Conservation (phyloP, 192 early-diverging fungal species). For the Coemansia asiatica region DNA sequence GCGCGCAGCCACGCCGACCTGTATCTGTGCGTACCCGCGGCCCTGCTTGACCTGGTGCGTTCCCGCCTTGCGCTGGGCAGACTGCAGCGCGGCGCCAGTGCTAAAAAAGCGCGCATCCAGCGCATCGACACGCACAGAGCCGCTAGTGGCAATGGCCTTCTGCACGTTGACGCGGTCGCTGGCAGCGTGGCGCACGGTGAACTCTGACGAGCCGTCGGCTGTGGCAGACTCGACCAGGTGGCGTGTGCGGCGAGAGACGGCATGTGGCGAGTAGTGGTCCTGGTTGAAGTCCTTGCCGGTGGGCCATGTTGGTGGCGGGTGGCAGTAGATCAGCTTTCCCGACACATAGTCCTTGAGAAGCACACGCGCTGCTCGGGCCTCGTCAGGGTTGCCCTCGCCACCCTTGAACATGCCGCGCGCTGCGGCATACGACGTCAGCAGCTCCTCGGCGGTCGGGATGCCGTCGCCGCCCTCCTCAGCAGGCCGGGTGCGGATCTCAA, state of each 20-base stretch:
- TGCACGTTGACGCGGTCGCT: conserved; percentile 61
- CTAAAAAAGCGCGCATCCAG: conserved; percentile 52
- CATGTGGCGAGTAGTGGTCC: conserved; percentile 71
- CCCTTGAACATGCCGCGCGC: conserved; percentile 89
- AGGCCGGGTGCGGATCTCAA: conserved; percentile 75
- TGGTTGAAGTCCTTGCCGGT: conserved; percentile 76
- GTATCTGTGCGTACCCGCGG: conserved; percentile 41
- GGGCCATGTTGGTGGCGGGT: conserved; percentile 67
- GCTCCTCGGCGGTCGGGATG: conserved; percentile 85
- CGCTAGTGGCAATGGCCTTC: conserved; percentile 55
- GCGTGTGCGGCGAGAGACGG: conserved; percentile 26
- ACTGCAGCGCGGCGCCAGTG: conserved; percentile 15
- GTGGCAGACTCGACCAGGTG: conserved; percentile 56
- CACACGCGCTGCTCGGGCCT: conserved; percentile 92
- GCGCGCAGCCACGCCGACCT: conserved; percentile 35
- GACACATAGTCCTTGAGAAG: conserved; percentile 98
- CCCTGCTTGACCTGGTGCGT: conserved; percentile 38
- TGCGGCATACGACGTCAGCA: conserved; percentile 88
- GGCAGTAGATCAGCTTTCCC: conserved; percentile 89
- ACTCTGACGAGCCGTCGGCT: conserved; percentile 36
- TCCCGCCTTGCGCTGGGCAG: conserved; percentile 32
- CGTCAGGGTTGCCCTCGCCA: conserved; percentile 96
- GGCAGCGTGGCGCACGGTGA: conserved; percentile 51
- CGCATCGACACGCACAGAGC: conserved; percentile 26
- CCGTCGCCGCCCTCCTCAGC: conserved; percentile 74